A percentile compares a stretch with the other conserved stretches of the same genome.
phyloP scores from a whole-genome alignment of 805 yeast genomes.

The Candida quercuum region DNA sequence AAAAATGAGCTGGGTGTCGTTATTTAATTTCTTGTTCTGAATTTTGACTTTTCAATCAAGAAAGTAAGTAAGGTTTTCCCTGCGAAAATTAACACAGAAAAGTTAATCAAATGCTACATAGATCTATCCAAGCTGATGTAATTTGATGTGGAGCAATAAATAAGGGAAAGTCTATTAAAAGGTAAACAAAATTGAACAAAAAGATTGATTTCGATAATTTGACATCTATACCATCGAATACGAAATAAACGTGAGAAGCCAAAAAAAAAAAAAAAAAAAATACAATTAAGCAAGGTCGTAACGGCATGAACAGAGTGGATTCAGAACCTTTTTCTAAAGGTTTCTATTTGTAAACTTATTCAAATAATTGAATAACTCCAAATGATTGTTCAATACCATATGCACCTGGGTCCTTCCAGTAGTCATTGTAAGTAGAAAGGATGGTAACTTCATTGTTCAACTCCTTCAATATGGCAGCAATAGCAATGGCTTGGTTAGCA shows the following conservation, averaged over 20 bases:
- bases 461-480: constrained; percentile 53
- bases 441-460: constrained; percentile 61
- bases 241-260: neutral
- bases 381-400: constrained; percentile 85
- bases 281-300: neutral
- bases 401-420: constrained; percentile 82
- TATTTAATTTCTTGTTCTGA: too few relatives aligned
- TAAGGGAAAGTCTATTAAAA: too few relatives aligned
- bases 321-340: neutral
- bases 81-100: too few relatives aligned
- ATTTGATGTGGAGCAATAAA: neutral
- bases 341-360: constrained; percentile 2
- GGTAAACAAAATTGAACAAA: neutral
- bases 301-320: neutral
- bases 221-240: too few relatives aligned
- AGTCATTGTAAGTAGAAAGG: constrained; percentile 76
- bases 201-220: too few relatives aligned
- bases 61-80: too few relatives aligned
- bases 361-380: constrained; percentile 45
- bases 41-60: too few relatives aligned
- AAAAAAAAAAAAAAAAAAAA: neutral
- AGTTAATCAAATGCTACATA: too few relatives aligned
- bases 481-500: constrained; percentile 68
- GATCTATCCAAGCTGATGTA: too few relatives aligned
- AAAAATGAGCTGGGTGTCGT: too few relatives aligned